These are phyloP conservation scores for Aspergillus kassunensis DNA, from an alignment of 495 filamentous ascomycete genomes.

Conservation along the genomic window DNA sequence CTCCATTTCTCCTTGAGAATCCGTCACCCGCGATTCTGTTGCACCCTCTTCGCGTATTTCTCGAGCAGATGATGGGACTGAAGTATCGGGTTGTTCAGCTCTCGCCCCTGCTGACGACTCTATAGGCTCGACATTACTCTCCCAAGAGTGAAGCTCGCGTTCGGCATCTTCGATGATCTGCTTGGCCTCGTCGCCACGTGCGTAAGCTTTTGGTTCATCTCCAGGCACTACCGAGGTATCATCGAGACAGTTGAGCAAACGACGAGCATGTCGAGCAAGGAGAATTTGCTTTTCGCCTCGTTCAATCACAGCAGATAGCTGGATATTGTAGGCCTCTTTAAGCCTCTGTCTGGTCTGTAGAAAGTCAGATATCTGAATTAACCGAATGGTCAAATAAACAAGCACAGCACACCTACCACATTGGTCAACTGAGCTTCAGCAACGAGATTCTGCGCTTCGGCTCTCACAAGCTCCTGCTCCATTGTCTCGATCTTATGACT, in stretches of 20 bases:
- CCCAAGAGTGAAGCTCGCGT: conserved; percentile 76
- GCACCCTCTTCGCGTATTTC: background rate
- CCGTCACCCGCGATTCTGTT: background rate
- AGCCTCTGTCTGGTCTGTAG: conserved; percentile 81
- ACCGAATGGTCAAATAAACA: too few species aligned
- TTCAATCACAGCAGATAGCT: conserved; percentile 85
- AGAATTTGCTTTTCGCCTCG: conserved; percentile 95
- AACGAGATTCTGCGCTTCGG: conserved; percentile 91
- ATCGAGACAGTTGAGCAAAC: conserved; percentile 83
- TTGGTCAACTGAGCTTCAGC: conserved; percentile 97
- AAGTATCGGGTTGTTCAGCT: conserved; percentile 5
- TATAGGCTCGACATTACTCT: conserved; percentile 54
- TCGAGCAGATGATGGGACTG: conserved; percentile 12
- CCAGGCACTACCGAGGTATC: conserved; percentile 88
- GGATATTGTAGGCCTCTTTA: conserved; percentile 85
- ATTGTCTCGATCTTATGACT: conserved; percentile 70
- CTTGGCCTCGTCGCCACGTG: conserved; percentile 59
- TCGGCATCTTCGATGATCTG: conserved; percentile 92
- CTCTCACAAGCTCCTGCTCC: conserved; percentile 93
- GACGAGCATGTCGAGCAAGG: conserved; percentile 81
- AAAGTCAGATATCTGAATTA: background rate
- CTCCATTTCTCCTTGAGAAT: background rate
- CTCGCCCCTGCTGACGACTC: conserved; percentile 12
- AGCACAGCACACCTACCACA: conserved; percentile 55
- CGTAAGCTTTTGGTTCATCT: conserved; percentile 64